Percentiles rank a stretch among this genome's conserved stretches.
phyloP scores from a whole-genome alignment of 371 early-diverging fungal species.

The Actinomortierella wolfii region DNA sequence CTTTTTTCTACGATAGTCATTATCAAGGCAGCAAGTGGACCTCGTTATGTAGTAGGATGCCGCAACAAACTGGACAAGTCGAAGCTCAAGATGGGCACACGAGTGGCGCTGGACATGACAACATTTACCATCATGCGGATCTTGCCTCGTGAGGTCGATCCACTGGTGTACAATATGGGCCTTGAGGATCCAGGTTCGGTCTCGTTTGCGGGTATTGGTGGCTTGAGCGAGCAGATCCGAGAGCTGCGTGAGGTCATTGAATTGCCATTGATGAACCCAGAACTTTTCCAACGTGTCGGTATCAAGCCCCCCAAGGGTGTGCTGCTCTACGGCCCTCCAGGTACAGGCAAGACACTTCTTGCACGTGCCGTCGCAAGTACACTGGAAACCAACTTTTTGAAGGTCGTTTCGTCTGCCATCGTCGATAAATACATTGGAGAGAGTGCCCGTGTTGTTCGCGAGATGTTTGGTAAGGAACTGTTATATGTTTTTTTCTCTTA shows the following conservation, averaged over 20 bases:
- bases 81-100: slow-evolving; percentile 92
- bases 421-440: slow-evolving; percentile 99
- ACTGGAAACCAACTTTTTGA: slow-evolving; percentile 96
- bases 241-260: slow-evolving; percentile 99
- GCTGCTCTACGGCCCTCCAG: slow-evolving; percentile 98
- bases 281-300: slow-evolving; percentile 98
- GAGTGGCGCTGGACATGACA: slow-evolving; percentile 99
- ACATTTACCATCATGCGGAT: slow-evolving; percentile 99
- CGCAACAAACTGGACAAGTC: slow-evolving; percentile 93
- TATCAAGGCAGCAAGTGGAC: slow-evolving; percentile 98
- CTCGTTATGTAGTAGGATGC: slow-evolving; percentile 99
- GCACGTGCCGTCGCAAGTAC: slow-evolving; percentile 98
- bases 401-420: slow-evolving; percentile 96
- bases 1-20: slow-evolving; percentile 70
- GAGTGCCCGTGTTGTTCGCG: slow-evolving; percentile 95
- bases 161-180: slow-evolving; percentile 99
- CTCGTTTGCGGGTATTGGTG: slow-evolving; percentile 98
- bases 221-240: slow-evolving; percentile 96
- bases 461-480: slow-evolving; percentile 92
- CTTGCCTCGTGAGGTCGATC: slow-evolving; percentile 99
- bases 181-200: slow-evolving; percentile 96
- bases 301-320: slow-evolving; percentile 97
- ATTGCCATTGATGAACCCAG: slow-evolving; percentile 98
- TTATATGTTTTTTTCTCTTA: background rate
- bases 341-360: slow-evolving; percentile 90